phyloP scores from a whole-genome alignment of 192 early-diverging fungal genomes.

The Coemansia sp. region DNA sequence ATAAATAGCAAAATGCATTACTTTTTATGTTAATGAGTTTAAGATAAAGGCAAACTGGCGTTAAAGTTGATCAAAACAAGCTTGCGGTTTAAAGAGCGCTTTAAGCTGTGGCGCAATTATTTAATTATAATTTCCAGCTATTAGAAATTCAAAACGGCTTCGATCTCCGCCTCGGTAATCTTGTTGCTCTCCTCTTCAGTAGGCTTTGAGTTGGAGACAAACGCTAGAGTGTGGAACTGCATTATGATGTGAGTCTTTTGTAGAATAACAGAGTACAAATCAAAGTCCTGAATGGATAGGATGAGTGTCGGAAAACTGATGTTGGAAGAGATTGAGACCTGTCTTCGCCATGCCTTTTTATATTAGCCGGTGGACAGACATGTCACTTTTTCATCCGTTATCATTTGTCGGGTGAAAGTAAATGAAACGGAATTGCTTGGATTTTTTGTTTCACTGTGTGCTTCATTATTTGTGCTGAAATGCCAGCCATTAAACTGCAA shows the following conservation, averaged over 20 bases:
- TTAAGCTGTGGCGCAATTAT: not conserved
- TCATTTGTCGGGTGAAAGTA: not conserved
- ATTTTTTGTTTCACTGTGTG: not conserved
- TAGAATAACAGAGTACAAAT: not conserved
- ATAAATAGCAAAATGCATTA: not conserved
- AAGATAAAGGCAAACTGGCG: not conserved
- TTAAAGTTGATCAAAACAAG: no score
- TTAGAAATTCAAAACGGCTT: not conserved
- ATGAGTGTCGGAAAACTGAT: not conserved
- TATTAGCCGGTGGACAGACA: no score
- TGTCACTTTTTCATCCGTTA: no score
- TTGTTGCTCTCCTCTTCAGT: not conserved
- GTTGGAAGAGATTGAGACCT: not conserved
- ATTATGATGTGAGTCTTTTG: not conserved
- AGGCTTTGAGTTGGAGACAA: not conserved
- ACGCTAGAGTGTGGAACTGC: not conserved
- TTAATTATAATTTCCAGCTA: not conserved
- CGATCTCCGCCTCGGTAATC: not conserved
- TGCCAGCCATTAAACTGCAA: not conserved
- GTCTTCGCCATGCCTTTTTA: no score
- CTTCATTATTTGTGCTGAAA: not conserved
- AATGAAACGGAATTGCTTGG: not conserved
- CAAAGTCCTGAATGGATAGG: not conserved
- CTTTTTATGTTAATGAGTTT: not conserved
- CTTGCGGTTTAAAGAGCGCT: not conserved